Conservation (phyloP, 140 eudicot genomes). For the Erigeron philadelphicus region DNA sequence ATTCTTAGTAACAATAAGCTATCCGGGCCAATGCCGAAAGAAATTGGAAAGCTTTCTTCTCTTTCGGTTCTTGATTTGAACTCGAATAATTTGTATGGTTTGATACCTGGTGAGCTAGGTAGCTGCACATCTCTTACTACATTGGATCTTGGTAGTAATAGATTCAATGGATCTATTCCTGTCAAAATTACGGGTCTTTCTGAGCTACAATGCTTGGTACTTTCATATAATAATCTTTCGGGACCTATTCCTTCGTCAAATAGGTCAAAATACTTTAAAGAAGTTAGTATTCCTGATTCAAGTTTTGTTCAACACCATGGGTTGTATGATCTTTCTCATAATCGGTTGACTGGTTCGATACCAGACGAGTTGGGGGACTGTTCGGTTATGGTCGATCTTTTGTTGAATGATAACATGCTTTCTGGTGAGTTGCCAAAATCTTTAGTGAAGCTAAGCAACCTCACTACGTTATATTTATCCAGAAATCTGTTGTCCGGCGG, state of each 20-base stretch:
- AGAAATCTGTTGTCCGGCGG: slow-evolving; percentile 46
- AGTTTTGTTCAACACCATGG: slow-evolving; percentile 77
- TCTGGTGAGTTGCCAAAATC: slow-evolving; percentile 57
- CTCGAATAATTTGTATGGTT: slow-evolving; percentile 49
- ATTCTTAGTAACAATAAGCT: slow-evolving; percentile 47
- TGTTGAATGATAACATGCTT: slow-evolving; percentile 47
- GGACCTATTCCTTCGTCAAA: slow-evolving; percentile 53
- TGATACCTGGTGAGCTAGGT: slow-evolving; percentile 50
- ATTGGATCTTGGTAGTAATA: slow-evolving; percentile 57
- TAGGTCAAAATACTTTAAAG: slow-evolving; percentile 43
- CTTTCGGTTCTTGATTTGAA: slow-evolving; percentile 60
- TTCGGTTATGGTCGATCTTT: slow-evolving; percentile 58
- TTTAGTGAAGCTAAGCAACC: slow-evolving; percentile 44
- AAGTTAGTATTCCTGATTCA: slow-evolving; percentile 59
- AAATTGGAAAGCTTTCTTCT: slow-evolving; percentile 41
- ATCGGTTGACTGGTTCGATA: slow-evolving; percentile 48
- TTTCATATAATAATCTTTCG: slow-evolving; percentile 56
- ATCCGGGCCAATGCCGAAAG: slow-evolving; percentile 47
- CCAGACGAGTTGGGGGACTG: slow-evolving; percentile 64
- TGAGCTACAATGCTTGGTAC: slow-evolving; percentile 61
- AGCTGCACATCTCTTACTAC: slow-evolving; percentile 48
- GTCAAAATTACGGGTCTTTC: slow-evolving; percentile 40
- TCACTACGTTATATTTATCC: slow-evolving; percentile 53
- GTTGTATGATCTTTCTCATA: slow-evolving; percentile 63
- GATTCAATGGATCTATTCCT: slow-evolving; percentile 55